Evolutionary conservation across 2,329 filamentous ascomycete genomes (phyloP), one percentile per base, ranked within the genome.

Genomic region (Fusarium tricinctum): DNA sequence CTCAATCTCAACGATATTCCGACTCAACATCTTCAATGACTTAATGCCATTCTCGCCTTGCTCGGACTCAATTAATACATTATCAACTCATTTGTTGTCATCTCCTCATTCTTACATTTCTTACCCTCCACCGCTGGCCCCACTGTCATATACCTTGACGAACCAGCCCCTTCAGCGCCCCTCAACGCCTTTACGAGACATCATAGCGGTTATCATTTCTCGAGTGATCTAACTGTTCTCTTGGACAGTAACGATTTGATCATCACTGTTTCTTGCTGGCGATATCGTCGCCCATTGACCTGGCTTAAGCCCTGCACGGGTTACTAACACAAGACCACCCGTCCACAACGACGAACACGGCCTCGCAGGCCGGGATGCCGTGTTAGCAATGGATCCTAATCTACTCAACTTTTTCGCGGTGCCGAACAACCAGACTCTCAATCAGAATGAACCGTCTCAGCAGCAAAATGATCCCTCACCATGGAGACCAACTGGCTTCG

Each of bases 361-460:
- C 73, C 73, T 71, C 38, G 38, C 48, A 65, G 72, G 73, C 69
- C 71, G 73, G 73, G 73, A 74, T 74, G 71, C 73, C 71, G 71
- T 74, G 71, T 73, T 74, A 72, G 68, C 70, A 69, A 74, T 74
- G 73, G 73, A 74, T 58, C 73, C 73, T 56, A 74, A 74, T 68
- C 68, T 74, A 26, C 73, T 74, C 40, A 74, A 73, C 58, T 74
- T 74, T 57, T 74, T 74, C 44, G 73, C 73, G 69, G 73, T 74
- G 42, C 73, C 73, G 28, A 74, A 74, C 56, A 74, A 74, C 46
- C 73, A 74, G 58, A 74, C 73, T 42, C 62, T 74, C 35, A 74
- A 74, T 52, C 35, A 38, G 9, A 70, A 73, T 13, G 73, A 74
- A 26, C 63, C 73, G 33, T 74, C 71, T 40, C 70, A 72, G 38